Percentiles rank a stretch among this genome's conserved stretches.
Conservation (phyloP, 1,284 basidiomycete species). For the Tilletia horrida region DNA sequence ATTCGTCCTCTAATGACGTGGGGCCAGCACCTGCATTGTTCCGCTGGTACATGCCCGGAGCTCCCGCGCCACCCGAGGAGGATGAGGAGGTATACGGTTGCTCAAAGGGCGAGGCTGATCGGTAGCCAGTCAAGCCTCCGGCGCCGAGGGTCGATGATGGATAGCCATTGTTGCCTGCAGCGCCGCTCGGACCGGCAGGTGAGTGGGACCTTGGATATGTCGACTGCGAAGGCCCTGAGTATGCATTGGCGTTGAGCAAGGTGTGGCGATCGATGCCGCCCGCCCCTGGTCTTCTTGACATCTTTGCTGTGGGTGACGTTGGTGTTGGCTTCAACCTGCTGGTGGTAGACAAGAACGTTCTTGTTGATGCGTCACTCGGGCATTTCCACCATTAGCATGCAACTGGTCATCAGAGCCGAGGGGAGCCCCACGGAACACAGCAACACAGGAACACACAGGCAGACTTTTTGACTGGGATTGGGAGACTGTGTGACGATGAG, state of each 20-base stretch:
- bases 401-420: no score
- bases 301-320: slow-evolving; percentile 17
- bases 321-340: no score
- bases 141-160: slow-evolving; percentile 23
- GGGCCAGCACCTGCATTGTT: slow-evolving; percentile 18
- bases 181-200: background rate
- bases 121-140: slow-evolving; percentile 20
- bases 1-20: slow-evolving; percentile 28
- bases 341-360: no score
- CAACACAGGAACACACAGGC: no score
- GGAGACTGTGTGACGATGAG: no score
- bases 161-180: background rate
- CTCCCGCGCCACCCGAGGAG: background rate
- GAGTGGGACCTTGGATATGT: slow-evolving; percentile 7
- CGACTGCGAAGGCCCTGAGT: slow-evolving; percentile 32
- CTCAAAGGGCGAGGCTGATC: slow-evolving; percentile 44
- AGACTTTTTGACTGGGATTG: no score
- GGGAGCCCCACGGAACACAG: no score
- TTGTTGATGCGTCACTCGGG: no score
- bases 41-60: slow-evolving; percentile 2
- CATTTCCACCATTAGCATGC: no score
- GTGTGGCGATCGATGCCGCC: slow-evolving; percentile 44
- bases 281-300: slow-evolving; percentile 41
- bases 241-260: slow-evolving; percentile 37
- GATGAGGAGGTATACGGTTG: slow-evolving; percentile 35